Evolutionary conservation across 2,329 filamentous ascomycete genomes (phyloP), one percentile per base, ranked within the genome.

Genomic region (Tolypocladium ovalisporum): DNA sequence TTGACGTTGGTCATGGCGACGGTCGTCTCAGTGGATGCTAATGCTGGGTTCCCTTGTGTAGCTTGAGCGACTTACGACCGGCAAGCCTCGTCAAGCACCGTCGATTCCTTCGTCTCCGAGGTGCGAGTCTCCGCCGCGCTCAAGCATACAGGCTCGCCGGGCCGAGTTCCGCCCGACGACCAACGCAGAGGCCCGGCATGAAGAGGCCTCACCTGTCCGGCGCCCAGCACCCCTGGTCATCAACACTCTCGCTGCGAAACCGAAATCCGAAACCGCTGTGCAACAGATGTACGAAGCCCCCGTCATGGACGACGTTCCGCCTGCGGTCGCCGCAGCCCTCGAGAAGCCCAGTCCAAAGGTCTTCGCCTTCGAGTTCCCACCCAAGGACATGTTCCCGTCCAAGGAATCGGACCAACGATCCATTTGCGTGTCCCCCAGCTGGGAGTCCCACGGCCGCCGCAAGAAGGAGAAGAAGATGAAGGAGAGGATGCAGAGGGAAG

Each of bases 371-470:
- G 63, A 64, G 49, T 66, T 70, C 1, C 69, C 70, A 2, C 63
- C 66, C 2, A 64, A 68, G 6, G 63, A 70, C 6, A 63, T 68
- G 10, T 44, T 6, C 40, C 69, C 70, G 2, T 63, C 66, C 1
- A 64, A 68, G 5, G 62, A 70, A 8, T 63, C 67, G 7, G 66
- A 67, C 24, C 65, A 63, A 34, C 63, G 62, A 7, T 70, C 71
- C 0, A 81, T 84, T 56, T 86, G 83, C 60, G 80, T 83, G 57
- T 85, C 83, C 1, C 83, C 83, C 1, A 83, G 77, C 57, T 85
- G 83, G 83, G 81, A 84, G 60, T 77, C 79, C 27, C 81, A 81
- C 62, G 75, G 75, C 3, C 75, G 77, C 24, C 77, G 73, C 61
- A 82, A 79, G 62, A 79, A 76, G 64, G 79, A 81, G 60, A 81